Conservation (phyloP, 2,329 filamentous ascomycete species). For the Trichoderma cornu-damae region DNA sequence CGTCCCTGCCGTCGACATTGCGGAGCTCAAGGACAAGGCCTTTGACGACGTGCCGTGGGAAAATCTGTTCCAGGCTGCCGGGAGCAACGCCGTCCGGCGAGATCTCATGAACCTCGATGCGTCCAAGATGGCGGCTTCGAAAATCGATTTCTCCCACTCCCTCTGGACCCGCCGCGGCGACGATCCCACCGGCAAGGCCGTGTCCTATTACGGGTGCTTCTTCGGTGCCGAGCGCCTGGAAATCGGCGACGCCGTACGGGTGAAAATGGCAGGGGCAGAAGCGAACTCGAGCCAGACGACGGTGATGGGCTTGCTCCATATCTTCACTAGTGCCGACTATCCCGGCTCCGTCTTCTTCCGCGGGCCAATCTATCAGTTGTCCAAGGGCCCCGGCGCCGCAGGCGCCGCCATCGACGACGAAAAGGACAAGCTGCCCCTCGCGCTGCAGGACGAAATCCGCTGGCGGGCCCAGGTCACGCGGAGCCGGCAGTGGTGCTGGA, state of each 20-base stretch:
- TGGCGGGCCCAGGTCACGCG: conserved; percentile 37
- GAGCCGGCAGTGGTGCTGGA: conserved; percentile 35
- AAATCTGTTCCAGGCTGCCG: conserved; percentile 30
- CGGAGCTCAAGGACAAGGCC: conserved; percentile 36
- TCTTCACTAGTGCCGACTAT: conserved; percentile 35
- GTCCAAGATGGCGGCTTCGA: conserved; percentile 47
- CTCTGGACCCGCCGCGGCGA: conserved; percentile 39
- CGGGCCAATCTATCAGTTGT: conserved; percentile 38
- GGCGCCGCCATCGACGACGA: conserved; percentile 33
- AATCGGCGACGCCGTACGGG: conserved; percentile 45
- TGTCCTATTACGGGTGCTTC: conserved; percentile 44
- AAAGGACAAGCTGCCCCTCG: conserved; percentile 39
- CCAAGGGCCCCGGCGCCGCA: conserved; percentile 26
- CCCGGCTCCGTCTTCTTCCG: conserved; percentile 38
- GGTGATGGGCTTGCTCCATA: conserved; percentile 38
- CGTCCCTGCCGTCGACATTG: conserved; percentile 40
- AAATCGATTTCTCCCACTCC: conserved; percentile 46
- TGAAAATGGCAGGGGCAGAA: conserved; percentile 39
- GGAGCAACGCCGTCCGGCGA: conserved; percentile 34
- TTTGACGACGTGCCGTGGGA: conserved; percentile 44
- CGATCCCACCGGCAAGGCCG: conserved; percentile 31
- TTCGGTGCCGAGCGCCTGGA: conserved; percentile 48
- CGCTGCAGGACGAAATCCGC: conserved; percentile 36
- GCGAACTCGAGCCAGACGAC: conserved; percentile 31
- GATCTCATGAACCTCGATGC: conserved; percentile 45